Conservation (phyloP, 2,329 filamentous ascomycete genomes). For the Penicillium brasilianum region DNA sequence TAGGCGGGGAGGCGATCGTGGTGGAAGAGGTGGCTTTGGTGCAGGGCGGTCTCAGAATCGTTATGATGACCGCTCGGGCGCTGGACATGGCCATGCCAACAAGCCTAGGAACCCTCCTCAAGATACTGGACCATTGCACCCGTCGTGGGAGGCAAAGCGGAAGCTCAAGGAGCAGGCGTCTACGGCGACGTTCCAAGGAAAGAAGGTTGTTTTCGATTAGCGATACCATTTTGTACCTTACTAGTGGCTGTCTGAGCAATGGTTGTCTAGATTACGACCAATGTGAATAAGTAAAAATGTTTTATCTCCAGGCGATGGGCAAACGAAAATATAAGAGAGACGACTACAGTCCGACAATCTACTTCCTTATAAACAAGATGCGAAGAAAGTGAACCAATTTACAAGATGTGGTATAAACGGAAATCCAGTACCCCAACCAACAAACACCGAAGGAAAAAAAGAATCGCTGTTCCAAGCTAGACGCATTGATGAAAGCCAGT, state of each 20-base stretch:
- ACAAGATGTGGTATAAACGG: constrained; percentile 5
- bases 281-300: background rate
- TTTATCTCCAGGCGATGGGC: background rate
- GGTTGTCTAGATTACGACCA: background rate
- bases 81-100: constrained; percentile 24
- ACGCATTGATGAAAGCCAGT: constrained; percentile 14
- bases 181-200: constrained; percentile 60
- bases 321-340: no score
- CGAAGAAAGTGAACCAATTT: background rate
- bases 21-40: constrained; percentile 25
- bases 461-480: constrained; percentile 10
- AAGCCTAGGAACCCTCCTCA: constrained; percentile 30
- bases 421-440: constrained; percentile 8
- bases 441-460: constrained; percentile 11
- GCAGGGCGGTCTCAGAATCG: constrained; percentile 21
- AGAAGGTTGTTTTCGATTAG: constrained; percentile 68
- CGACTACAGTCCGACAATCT: background rate
- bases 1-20: constrained; percentile 35
- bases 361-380: background rate
- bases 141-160: constrained; percentile 68
- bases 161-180: constrained; percentile 59
- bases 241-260: background rate
- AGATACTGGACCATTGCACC: constrained; percentile 63
- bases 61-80: constrained; percentile 18
- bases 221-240: constrained; percentile 11